A percentile compares a stretch with the other conserved stretches of the same genome.
phyloP scores from a whole-genome alignment of 371 early-diverging fungal species.

The Phascolomyces articulosus region DNA sequence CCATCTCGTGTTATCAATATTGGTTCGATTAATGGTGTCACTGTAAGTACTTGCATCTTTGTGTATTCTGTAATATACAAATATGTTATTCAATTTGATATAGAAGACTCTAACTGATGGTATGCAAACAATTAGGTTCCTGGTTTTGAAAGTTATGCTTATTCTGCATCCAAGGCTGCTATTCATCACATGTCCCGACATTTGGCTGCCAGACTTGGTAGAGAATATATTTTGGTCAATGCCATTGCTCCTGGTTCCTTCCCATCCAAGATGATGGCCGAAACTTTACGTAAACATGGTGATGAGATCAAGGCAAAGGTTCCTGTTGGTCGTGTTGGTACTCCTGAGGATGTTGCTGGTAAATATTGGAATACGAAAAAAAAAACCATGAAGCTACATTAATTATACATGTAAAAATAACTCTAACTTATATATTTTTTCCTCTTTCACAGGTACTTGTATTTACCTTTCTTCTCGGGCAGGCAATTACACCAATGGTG shows the following conservation, averaged over 20 bases:
- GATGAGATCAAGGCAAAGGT: slow-evolving; percentile 59
- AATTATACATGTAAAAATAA: neutral
- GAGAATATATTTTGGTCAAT: slow-evolving; percentile 78
- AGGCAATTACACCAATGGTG: slow-evolving; percentile 84
- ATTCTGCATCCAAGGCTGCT: slow-evolving; percentile 81
- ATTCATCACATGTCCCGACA: slow-evolving; percentile 77
- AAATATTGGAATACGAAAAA: slow-evolving; percentile 15
- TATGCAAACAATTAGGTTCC: slow-evolving; percentile 43
- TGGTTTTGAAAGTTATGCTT: slow-evolving; percentile 70
- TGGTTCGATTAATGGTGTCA: slow-evolving; percentile 73
- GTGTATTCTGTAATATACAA: too few relatives aligned
- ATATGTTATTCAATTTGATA: too few relatives aligned
- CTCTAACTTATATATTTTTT: neutral
- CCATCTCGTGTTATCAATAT: slow-evolving; percentile 71
- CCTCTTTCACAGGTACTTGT: slow-evolving; percentile 27
- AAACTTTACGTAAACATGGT: too few relatives aligned
- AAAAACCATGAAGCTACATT: neutral
- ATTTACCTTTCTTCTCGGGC: slow-evolving; percentile 83
- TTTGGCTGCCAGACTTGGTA: slow-evolving; percentile 69
- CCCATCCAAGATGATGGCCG: too few relatives aligned
- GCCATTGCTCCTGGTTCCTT: slow-evolving; percentile 93
- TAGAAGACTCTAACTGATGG: neutral
- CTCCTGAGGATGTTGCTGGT: slow-evolving; percentile 88
- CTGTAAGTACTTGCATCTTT: too few relatives aligned
- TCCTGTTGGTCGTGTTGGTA: slow-evolving; percentile 81